A percentile compares a stretch with the other conserved stretches of the same genome.
Conservation (phyloP, 208 protist genomes). For the Leptomonas pyrrhocoris region DNA sequence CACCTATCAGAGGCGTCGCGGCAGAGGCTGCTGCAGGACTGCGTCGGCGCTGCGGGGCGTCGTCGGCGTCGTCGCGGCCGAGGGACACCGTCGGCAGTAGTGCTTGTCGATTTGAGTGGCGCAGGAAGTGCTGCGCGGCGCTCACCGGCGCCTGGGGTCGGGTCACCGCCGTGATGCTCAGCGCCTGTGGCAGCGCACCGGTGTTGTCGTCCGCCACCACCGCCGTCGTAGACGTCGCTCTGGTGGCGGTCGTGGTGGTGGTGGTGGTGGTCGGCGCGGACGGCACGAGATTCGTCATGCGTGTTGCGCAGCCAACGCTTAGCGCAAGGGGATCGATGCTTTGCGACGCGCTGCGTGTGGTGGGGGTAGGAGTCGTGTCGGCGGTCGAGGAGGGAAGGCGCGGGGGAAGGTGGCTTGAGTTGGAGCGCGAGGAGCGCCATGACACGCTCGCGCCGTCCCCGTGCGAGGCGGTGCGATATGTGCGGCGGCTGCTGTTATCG, state of each 20-base stretch:
- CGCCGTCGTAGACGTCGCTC: neutral
- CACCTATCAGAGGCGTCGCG: too few species aligned
- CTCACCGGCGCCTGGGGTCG: neutral
- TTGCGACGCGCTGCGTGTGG: neutral
- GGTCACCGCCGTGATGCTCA: neutral
- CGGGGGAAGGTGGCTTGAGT: neutral
- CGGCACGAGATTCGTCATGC: neutral
- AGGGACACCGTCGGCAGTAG: neutral
- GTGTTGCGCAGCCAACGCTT: neutral
- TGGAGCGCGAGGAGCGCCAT: conserved; percentile 9
- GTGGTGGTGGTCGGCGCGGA: neutral
- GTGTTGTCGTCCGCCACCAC: neutral
- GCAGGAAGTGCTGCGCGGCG: conserved; percentile 2
- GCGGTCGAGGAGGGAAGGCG: neutral
- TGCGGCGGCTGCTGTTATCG: too few species aligned
- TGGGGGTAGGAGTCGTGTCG: too few species aligned
- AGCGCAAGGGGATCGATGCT: neutral
- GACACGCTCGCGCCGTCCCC: neutral
- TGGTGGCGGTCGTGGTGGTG: neutral
- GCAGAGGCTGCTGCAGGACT: too few species aligned
- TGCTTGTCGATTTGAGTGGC: conserved; percentile 7
- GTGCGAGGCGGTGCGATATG: neutral
- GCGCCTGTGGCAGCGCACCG: neutral
- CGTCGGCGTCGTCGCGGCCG: neutral
- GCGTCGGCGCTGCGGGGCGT: neutral